These are phyloP conservation scores for Metarhizium humberi DNA, from an alignment of 2,329 filamentous ascomycete genomes.

Conservation along the genomic window DNA sequence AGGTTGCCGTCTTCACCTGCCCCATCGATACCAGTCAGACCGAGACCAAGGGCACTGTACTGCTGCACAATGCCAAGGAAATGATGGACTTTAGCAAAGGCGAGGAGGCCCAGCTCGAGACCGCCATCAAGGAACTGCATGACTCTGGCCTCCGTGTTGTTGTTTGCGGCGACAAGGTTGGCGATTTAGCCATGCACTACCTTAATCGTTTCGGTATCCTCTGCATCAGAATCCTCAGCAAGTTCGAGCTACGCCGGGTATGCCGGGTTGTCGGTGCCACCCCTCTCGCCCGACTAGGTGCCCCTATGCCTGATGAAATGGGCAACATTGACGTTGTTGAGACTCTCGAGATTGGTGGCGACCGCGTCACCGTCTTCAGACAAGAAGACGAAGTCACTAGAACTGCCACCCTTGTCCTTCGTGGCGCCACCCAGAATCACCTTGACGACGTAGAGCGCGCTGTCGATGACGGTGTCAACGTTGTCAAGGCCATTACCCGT, in stretches of 20 bases:
- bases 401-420: conserved; percentile 87
- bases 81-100: conserved; percentile 98
- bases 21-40: conserved; percentile 93
- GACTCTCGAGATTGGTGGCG: conserved; percentile 94
- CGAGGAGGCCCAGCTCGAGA: conserved; percentile 86
- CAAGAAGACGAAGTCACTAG: conserved; percentile 90
- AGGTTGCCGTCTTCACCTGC: conserved; percentile 95
- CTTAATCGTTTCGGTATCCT: conserved; percentile 95
- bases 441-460: conserved; percentile 94
- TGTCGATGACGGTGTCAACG: conserved; percentile 96
- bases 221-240: conserved; percentile 92
- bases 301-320: conserved; percentile 99
- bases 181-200: conserved; percentile 94
- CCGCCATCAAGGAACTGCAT: conserved; percentile 86
- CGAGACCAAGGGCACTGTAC: conserved; percentile 96
- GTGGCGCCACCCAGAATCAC: conserved; percentile 95
- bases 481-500: conserved; percentile 94
- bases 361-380: conserved; percentile 95
- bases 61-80: conserved; percentile 94
- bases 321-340: conserved; percentile 89
- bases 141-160: conserved; percentile 90
- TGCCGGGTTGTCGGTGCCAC: conserved; percentile 96
- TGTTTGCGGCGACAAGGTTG: conserved; percentile 85
- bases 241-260: conserved; percentile 90
- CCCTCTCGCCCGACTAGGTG: conserved; percentile 87